These are phyloP conservation scores for Ascocoryne sarcoides DNA, from an alignment of 2,329 filamentous ascomycete species.

Conservation along the genomic window DNA sequence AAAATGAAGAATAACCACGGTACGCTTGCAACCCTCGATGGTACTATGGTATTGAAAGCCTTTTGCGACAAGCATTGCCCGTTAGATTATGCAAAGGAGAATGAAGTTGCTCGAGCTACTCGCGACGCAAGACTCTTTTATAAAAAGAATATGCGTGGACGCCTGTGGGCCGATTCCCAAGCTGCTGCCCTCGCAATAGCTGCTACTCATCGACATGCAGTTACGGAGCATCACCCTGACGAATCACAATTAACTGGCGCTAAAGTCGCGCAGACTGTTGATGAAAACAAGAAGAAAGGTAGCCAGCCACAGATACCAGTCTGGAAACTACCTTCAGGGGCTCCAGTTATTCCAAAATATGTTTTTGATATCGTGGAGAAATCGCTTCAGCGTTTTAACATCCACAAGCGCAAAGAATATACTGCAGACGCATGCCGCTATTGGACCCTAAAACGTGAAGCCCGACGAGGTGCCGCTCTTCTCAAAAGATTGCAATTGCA, in stretches of 20 bases:
- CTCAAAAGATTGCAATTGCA: conserved; percentile 90
- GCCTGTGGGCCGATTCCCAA: conserved; percentile 88
- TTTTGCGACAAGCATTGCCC: conserved; percentile 96
- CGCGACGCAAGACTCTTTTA: conserved; percentile 83
- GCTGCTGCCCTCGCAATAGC: conserved; percentile 72
- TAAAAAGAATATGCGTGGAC: conserved; percentile 77
- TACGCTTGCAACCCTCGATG: conserved; percentile 65
- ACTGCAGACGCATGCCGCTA: conserved; percentile 90
- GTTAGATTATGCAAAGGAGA: conserved; percentile 76
- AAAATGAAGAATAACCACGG: conserved; percentile 95
- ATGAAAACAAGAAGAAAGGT: conserved; percentile 67
- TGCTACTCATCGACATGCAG: conserved; percentile 56
- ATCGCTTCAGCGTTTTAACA: conserved; percentile 73
- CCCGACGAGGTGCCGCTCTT: conserved; percentile 80
- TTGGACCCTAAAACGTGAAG: conserved; percentile 95
- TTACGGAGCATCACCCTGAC: conserved; percentile 64
- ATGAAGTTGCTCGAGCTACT: conserved; percentile 72
- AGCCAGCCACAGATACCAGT: conserved; percentile 56
- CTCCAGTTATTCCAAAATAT: conserved; percentile 83
- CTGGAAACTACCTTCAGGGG: conserved; percentile 91
- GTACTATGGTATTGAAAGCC: conserved; percentile 78
- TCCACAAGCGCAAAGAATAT: conserved; percentile 83
- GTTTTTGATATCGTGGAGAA: conserved; percentile 81
- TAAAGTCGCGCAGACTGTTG: conserved; percentile 66
- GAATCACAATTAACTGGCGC: conserved; percentile 77